Conservation (phyloP, 257 asterid genomes). For the Gentiana straminea region DNA sequence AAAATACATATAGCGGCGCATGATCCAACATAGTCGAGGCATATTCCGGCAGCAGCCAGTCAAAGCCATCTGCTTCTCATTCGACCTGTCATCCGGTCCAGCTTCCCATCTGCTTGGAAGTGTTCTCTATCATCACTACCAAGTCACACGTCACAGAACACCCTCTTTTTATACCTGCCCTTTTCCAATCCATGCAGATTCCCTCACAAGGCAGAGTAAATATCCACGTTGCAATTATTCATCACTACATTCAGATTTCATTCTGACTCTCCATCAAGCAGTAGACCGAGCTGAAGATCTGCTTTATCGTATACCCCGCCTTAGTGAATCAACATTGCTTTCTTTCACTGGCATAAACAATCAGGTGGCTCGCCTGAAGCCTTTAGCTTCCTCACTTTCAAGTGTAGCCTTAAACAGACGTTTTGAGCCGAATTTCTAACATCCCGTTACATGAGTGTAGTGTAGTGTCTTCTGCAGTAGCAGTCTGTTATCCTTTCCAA, state of each 20-base stretch:
- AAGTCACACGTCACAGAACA: constrained; percentile 13
- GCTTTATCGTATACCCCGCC: no score
- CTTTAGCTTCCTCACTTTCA: constrained; percentile 14
- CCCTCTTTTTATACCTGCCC: constrained; percentile 10
- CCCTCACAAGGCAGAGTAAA: no score
- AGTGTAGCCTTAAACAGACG: constrained; percentile 20
- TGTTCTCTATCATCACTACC: constrained; percentile 11
- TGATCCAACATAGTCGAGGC: no score
- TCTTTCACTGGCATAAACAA: no score
- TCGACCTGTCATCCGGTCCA: not conserved
- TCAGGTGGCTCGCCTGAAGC: constrained; percentile 1
- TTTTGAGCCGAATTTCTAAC: constrained; percentile 17
- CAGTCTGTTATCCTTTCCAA: constrained; percentile 4
- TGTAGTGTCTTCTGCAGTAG: constrained; percentile 1
- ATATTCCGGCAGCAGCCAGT: no score
- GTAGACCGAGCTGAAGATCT: no score
- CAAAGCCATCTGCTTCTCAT: no score
- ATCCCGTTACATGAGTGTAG: constrained; percentile 15
- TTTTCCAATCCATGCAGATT: no score
- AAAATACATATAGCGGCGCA: no score
- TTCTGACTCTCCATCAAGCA: no score
- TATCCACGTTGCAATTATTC: not conserved
- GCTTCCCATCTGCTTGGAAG: constrained; percentile 7
- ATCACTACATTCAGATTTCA: no score
- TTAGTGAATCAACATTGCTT: no score